These are phyloP conservation scores for Stramenopiles sp. DNA, from an alignment of 352 stramenopile genomes.

Conservation along the genomic window DNA sequence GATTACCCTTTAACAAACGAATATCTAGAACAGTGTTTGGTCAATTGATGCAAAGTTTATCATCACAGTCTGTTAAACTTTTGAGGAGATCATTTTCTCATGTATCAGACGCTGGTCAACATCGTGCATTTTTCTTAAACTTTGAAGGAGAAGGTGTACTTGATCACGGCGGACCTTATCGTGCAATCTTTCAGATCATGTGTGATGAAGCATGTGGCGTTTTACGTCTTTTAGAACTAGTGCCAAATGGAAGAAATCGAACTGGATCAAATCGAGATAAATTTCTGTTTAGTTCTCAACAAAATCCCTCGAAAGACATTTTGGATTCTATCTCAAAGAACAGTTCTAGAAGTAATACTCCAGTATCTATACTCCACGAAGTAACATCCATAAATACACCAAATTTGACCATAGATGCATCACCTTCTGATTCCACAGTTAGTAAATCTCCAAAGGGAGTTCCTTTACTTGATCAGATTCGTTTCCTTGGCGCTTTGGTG, in stretches of 20 bases:
- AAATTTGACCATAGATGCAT: too few species aligned
- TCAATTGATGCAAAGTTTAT: constrained; percentile 79
- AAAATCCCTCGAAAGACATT: too few species aligned
- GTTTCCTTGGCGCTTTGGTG: too few species aligned
- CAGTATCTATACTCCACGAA: too few species aligned
- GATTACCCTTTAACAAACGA: constrained; percentile 22
- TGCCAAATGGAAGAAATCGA: constrained; percentile 16
- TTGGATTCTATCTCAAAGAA: too few species aligned
- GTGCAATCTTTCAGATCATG: constrained; percentile 27
- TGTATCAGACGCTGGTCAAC: constrained; percentile 80
- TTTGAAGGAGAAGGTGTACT: constrained; percentile 90
- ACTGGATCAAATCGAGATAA: constrained; percentile 20
- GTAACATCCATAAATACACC: too few species aligned
- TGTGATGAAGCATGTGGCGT: constrained; percentile 18
- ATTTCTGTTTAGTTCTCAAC: constrained; percentile 18
- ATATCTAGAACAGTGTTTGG: constrained; percentile 71
- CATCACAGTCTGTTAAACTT: constrained; percentile 47
- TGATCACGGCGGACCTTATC: constrained; percentile 89
- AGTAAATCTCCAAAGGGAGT: too few species aligned
- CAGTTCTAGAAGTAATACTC: too few species aligned
- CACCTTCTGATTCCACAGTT: too few species aligned
- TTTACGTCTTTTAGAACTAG: constrained; percentile 19
- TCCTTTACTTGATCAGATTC: too few species aligned
- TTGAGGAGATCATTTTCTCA: constrained; percentile 76
- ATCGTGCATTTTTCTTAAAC: constrained; percentile 93